Base-by-base conservation (phyloP, 805 yeast species). In the Kodamaea lidongshanica region DNA sequence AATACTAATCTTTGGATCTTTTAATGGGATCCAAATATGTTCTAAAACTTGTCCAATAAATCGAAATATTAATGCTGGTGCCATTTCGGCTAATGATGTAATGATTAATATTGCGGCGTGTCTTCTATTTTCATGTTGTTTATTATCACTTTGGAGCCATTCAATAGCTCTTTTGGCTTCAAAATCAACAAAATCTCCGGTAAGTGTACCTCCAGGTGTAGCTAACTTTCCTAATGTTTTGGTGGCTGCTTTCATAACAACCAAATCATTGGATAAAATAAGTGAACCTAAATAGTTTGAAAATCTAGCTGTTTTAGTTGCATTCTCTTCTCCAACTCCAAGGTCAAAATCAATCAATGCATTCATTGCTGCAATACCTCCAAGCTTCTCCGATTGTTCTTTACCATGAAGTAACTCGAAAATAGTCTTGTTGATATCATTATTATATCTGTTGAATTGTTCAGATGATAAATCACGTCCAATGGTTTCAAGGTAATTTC, bases 321-420 rank as follows among this genome's bases (percentile, higher is more conserved):
- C 85, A 39, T 79, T 72, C 44, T 87, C 96, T 44, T 82, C 89
- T 12, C 70, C 70, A 4, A 68, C 56, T 12, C 85, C 86, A 7
- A 84, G 77, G 40, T 86, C 88, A 46, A 84, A 77, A 35, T 83
- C 92, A 31, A 89, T 83, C 37, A 89, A 68, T 2, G 92, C 77
- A 54, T 85, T 92, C 34, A 89, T 81, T 8, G 96, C 96, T 13
- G 86, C 72, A 18, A 89, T 79, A 24, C 96, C 97, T 12, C 96
- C 97, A 20, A 88, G 66, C 39, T 84, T 78, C 40, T 82, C 87
- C 16, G 68, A 55, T 5, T 77, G 58, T 41, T 82, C 89, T 6
- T 77, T 67, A 4, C 88, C 77, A 44, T 85, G 86, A 28, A 86
- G 75, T 30, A 87, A 66, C 48, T 84, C 95, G 52, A 86, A 87